These are phyloP conservation scores for Suillus placidus DNA, from an alignment of 768 basidiomycete genomes.

Conservation along the genomic window DNA sequence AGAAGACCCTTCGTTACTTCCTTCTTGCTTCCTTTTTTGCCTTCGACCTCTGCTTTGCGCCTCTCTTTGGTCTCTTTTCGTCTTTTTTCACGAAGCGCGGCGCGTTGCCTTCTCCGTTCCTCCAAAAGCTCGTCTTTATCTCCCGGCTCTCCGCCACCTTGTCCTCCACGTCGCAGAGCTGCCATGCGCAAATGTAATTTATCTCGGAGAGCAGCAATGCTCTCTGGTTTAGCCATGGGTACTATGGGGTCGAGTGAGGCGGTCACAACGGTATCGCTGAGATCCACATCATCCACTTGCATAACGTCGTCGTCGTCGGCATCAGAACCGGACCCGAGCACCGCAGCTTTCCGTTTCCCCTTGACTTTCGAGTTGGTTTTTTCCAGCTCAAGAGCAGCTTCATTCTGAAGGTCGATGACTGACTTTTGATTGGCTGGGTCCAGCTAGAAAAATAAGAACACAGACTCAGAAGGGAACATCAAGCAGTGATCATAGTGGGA, in stretches of 20 bases:
- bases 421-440: conserved; percentile 90
- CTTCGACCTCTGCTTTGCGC: conserved; percentile 65
- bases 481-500: background rate
- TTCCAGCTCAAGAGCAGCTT: conserved; percentile 40
- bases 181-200: conserved; percentile 80
- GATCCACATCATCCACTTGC: conserved; percentile 37
- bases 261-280: conserved; percentile 24
- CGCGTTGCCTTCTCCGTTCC: conserved; percentile 75
- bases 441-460: conserved; percentile 53
- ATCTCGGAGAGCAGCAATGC: conserved; percentile 65
- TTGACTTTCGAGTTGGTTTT: conserved; percentile 29
- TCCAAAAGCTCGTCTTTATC: conserved; percentile 84
- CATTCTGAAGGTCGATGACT: conserved; percentile 71
- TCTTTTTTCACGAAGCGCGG: conserved; percentile 81
- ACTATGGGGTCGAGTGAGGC: conserved; percentile 33
- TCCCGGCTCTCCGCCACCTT: conserved; percentile 47
- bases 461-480: background rate
- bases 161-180: conserved; percentile 51
- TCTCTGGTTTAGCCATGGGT: conserved; percentile 67
- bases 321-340: conserved; percentile 32
- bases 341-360: conserved; percentile 52
- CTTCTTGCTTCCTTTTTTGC: conserved; percentile 46
- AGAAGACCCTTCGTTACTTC: conserved; percentile 31
- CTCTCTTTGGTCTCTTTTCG: conserved; percentile 87
- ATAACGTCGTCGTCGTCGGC: conserved; percentile 29